Evolutionary conservation across 2,329 filamentous ascomycete species (phyloP).

Genomic region (Penicillium sp.): DNA sequence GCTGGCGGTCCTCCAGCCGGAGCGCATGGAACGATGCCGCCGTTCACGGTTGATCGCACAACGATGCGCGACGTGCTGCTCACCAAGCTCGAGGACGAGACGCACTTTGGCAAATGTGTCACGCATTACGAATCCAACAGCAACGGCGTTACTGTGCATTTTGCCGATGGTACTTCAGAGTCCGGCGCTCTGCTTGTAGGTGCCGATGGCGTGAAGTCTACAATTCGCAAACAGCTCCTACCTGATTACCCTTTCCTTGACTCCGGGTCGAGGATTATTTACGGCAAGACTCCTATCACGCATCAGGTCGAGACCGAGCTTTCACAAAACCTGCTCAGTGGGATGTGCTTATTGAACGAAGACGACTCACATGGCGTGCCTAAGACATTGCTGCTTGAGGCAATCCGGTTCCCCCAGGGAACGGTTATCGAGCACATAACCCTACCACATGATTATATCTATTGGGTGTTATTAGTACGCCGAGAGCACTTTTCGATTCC

Average conservation of each 20-base stretch:
- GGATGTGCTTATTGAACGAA: constrained; percentile 17
- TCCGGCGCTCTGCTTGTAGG: constrained; percentile 35
- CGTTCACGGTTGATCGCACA: constrained; percentile 30
- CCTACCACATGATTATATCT: constrained; percentile 23
- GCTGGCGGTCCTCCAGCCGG: constrained; percentile 13
- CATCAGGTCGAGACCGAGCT: constrained; percentile 13
- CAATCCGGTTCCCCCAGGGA: constrained; percentile 18
- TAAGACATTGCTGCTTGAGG: constrained; percentile 18
- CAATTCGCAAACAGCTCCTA: constrained; percentile 35
- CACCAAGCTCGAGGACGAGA: constrained; percentile 24
- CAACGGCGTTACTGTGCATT: constrained; percentile 24
- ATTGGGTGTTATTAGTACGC: constrained; percentile 21
- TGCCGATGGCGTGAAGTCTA: constrained; percentile 37
- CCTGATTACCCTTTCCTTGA: constrained; percentile 35
- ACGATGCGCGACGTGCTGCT: constrained; percentile 32
- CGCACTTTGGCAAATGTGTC: constrained; percentile 31
- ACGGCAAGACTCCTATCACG: constrained; percentile 35
- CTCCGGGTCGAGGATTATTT: constrained; percentile 36
- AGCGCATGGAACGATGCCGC: constrained; percentile 17
- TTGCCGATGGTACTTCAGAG: constrained; percentile 31
- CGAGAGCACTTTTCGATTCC: constrained; percentile 13
- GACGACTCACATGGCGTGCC: constrained; percentile 13
- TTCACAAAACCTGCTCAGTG: constrained; percentile 11
- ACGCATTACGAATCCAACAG: constrained; percentile 19
- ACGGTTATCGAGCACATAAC: constrained; percentile 11